phyloP scores from a whole-genome alignment of 1,284 basidiomycete species.

The Schizophyllum commune region DNA sequence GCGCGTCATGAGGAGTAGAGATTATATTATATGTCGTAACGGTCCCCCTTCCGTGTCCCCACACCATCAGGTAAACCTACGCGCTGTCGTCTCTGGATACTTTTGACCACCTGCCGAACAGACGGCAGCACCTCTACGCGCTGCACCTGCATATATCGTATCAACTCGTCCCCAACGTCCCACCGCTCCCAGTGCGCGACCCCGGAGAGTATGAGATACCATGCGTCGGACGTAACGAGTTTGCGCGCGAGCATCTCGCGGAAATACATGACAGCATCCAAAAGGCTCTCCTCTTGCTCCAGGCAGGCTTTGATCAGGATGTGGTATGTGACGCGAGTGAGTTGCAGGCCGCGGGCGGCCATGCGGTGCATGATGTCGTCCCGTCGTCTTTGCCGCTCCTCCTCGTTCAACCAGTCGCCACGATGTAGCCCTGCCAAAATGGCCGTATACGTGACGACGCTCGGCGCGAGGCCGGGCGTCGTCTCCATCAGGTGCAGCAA shows the following conservation, averaged over 20 bases:
- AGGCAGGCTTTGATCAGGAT: constrained; percentile 62
- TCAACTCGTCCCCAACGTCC: constrained; percentile 49
- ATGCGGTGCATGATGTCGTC: constrained; percentile 52
- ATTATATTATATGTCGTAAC: background rate
- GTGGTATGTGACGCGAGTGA: constrained; percentile 65
- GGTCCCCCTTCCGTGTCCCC: constrained; percentile 2
- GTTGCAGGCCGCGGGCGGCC: constrained; percentile 40
- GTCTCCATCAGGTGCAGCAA: constrained; percentile 67
- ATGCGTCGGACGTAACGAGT: constrained; percentile 55
- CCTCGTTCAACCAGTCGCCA: constrained; percentile 35
- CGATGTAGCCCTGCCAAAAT: constrained; percentile 57
- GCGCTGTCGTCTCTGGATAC: constrained; percentile 22
- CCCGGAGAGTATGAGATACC: constrained; percentile 65
- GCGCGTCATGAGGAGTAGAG: constrained; percentile 17
- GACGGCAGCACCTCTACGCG: constrained; percentile 25
- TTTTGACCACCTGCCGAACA: constrained; percentile 25
- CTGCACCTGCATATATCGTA: constrained; percentile 46
- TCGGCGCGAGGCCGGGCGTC: constrained; percentile 47
- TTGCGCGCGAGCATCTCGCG: constrained; percentile 54
- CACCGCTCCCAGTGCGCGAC: constrained; percentile 48
- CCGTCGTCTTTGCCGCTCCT: constrained; percentile 36
- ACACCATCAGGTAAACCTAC: constrained; percentile 14
- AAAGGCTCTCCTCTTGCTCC: constrained; percentile 38
- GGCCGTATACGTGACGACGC: constrained; percentile 67
- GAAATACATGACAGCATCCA: constrained; percentile 52